Evolutionary conservation across 768 basidiomycete species (phyloP), one percentile per base, ranked within the genome.

Genomic region (Coprinopsis cinerea): DNA sequence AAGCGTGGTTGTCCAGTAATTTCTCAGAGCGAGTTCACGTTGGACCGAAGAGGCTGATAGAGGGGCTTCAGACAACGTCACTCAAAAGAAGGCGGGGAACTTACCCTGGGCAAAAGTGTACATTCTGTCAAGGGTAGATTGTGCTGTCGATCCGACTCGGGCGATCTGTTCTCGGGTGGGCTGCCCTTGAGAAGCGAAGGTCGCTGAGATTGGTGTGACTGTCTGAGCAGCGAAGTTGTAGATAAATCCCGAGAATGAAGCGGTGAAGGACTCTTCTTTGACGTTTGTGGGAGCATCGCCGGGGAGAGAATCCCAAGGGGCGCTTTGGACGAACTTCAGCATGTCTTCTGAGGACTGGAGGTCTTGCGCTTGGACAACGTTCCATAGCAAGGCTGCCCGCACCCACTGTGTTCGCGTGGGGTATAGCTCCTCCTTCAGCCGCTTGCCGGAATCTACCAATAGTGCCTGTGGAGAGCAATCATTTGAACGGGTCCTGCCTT

Each of bases 201-300:
- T 70, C 6, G 72, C 65, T 15, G 63, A 49, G 13, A 73, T 76
- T 34, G 69, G 67, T 2, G 62, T 61, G 20, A 82, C 61, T 22
- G 70, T 73, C 61, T 81, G 82, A 4, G 70, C 62, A 10, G 80
- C 81, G 57, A 84, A 84, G 60, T 86, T 69, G 59, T 77, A 85
- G 22, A 55, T 67, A 55, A 73, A 82, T 5, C 83, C 84, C 24
- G 75, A 72, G 13, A 66, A 62, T 1, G 65, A 66, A 9, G 67
- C 72, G 14, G 71, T 60, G 56, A 79, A 79, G 14, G 59, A 47
- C 3, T 64, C 58, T 6, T 62, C 54, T 36, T 66, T 56, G 10
- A 56, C 47, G n/a, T 57, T 26, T 3, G 67, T 58, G 2, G 78
- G 74, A 1, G 74, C 74, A 60, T 77, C 78, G 6, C 61, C 48